A percentile compares a stretch with the other conserved stretches of the same genome.
Conservation (phyloP, 345 rosid species). For the Hypericum androsaemum region DNA sequence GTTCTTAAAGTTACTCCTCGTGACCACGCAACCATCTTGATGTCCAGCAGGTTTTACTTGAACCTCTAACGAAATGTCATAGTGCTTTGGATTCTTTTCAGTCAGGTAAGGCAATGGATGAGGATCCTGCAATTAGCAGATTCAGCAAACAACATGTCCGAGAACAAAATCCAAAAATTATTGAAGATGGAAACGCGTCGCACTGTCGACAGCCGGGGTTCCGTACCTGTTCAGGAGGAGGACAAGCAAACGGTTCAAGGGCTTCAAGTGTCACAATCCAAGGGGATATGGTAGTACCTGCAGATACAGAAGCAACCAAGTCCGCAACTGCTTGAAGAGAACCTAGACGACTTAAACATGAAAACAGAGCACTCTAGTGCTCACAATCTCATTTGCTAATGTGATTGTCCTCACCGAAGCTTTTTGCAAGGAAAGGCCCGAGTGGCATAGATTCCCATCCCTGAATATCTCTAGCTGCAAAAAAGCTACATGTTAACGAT, state of each 20-base stretch:
- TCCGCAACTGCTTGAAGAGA: too few species aligned
- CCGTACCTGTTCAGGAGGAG: conserved; percentile 73
- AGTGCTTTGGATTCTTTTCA: conserved; percentile 70
- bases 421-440: conserved; percentile 94
- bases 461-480: conserved; percentile 92
- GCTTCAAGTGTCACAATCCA: conserved; percentile 99
- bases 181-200: background rate
- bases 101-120: conserved; percentile 75
- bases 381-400: background rate
- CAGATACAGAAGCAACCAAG: background rate
- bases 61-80: conserved; percentile 87
- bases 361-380: too few species aligned
- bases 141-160: conserved; percentile 6
- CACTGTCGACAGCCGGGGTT: background rate
- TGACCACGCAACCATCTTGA: conserved; percentile 49
- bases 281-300: conserved; percentile 91
- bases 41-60: conserved; percentile 70
- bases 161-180: conserved; percentile 5
- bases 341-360: too few species aligned
- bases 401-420: conserved; percentile 52
- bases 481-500: conserved; percentile 10
- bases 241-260: conserved; percentile 72
- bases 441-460: conserved; percentile 99
- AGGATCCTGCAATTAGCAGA: conserved; percentile 53
- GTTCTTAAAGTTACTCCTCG: conserved; percentile 80